These are phyloP conservation scores for Termitomyces sp. DNA, from an alignment of 768 basidiomycete genomes.

Conservation along the genomic window DNA sequence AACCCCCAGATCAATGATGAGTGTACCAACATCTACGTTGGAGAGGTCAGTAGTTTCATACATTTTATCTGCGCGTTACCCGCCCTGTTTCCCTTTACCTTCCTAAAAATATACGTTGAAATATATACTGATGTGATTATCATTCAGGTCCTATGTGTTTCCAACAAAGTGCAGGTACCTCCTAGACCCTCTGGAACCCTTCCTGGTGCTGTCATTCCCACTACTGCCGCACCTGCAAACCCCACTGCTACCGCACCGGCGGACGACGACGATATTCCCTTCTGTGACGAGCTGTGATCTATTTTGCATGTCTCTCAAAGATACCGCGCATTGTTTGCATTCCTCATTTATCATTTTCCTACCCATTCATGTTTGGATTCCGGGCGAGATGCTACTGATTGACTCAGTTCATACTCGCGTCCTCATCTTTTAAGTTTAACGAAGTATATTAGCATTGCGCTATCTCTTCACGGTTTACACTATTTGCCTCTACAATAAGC, in stretches of 20 bases:
- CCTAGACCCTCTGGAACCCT: constrained; percentile 24
- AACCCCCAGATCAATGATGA: constrained; percentile 64
- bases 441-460: background rate
- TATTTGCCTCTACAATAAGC: background rate
- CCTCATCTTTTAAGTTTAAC: background rate
- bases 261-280: constrained; percentile 39
- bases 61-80: too few relatives aligned
- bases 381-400: constrained; percentile 14
- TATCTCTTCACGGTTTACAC: background rate
- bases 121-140: background rate
- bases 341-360: background rate
- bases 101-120: background rate
- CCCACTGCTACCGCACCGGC: constrained; percentile 17
- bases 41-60: constrained; percentile 49
- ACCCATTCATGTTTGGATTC: background rate
- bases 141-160: constrained; percentile 48
- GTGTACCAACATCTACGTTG: constrained; percentile 67
- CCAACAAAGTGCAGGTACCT: constrained; percentile 34
- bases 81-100: background rate
- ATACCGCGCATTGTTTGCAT: constrained; percentile 8
- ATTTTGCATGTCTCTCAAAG: background rate
- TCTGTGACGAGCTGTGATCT: constrained; percentile 43
- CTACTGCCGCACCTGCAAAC: constrained; percentile 21
- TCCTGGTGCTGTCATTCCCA: constrained; percentile 25
- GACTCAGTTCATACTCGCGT: constrained; percentile 10